A percentile compares a stretch with the other conserved stretches of the same genome.
phyloP scores from a whole-genome alignment of 345 rosid species.

The Isatis tinctoria region DNA sequence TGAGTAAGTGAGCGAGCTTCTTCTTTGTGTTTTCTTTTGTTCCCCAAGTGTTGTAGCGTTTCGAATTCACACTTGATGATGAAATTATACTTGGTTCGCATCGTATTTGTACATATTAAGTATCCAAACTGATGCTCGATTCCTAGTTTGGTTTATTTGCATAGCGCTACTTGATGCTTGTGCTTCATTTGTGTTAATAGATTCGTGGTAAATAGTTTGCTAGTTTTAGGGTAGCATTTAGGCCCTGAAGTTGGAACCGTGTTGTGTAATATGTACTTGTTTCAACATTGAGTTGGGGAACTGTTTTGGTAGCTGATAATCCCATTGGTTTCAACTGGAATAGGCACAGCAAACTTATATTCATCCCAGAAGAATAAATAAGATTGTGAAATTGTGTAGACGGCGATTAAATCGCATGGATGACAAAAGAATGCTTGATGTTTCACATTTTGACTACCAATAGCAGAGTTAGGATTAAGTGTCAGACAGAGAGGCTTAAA shows the following conservation, averaged over 20 bases:
- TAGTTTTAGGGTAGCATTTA: background rate
- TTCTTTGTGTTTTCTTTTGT: background rate
- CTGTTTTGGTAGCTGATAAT: too few relatives aligned
- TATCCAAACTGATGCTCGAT: background rate
- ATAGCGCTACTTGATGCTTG: too few relatives aligned
- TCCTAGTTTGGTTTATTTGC: too few relatives aligned
- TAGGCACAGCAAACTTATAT: too few relatives aligned
- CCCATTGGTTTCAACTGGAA: too few relatives aligned
- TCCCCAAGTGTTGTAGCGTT: background rate
- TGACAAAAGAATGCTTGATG: background rate
- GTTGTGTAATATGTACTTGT: background rate
- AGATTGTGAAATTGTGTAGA: background rate
- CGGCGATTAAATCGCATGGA: background rate
- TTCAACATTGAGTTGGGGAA: too few relatives aligned
- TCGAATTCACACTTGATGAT: background rate
- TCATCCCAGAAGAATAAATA: background rate
- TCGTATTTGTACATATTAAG: background rate
- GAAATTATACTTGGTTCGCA: background rate
- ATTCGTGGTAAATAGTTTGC: background rate
- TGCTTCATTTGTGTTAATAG: background rate
- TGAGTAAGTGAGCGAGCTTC: slow-evolving; percentile 21
- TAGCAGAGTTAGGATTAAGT: background rate
- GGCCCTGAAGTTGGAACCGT: background rate
- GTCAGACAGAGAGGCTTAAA: slow-evolving; percentile 15
- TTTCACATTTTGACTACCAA: background rate